Evolutionary conservation across 2,329 filamentous ascomycete species (phyloP), one percentile per base, ranked within the genome.

Genomic region (Colletotrichum kahawae): DNA sequence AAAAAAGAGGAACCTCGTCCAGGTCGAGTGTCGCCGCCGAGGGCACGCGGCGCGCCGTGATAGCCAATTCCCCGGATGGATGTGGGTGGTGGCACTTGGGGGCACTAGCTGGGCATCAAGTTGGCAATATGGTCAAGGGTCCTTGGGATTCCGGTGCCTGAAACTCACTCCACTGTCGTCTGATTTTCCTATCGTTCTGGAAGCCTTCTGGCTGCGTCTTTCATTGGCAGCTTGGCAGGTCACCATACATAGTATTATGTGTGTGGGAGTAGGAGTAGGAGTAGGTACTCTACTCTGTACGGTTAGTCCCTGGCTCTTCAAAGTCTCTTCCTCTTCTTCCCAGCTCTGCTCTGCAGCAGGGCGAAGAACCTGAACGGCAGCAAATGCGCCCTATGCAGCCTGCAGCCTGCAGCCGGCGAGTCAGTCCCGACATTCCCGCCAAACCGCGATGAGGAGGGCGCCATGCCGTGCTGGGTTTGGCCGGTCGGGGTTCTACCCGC

Each of bases 401-500:
- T n/a, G n/a, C n/a, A n/a, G n/a, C n/a, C n/a, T n/a, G n/a, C n/a
- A n/a, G n/a, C n/a, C n/a, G 31, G 33, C 59, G 72, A 71, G 67
- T 67, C 72, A 67, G 68, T 63, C 56, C 31, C 62, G 54, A 62
- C 72, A 60, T 60, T 60, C 36, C 36, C 43, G 33, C 67, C 34
- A 24, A 29, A 38, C 29, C 38, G 5, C 31, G 21, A 57, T 10
- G 21, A 24, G 54, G 70, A 64, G n/a, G 57, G 24, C 27, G 36
- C 48, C 57, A 70, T 33, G 56, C 66, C 67, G 68, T 36, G 33
- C 62, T 62, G 27, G 38, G 67, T 54, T 60, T 62, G 63, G 54
- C 60, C 38, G 34, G 67, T 56, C 71, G 71, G 71, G 68, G 29
- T 75, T 75, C 72, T 66, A 71, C 62, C 68, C 72, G 72, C 60